Evolutionary conservation across 2,329 filamentous ascomycete species (phyloP), one percentile per base, ranked within the genome.

Genomic region (Arthrobotrys iridis): DNA sequence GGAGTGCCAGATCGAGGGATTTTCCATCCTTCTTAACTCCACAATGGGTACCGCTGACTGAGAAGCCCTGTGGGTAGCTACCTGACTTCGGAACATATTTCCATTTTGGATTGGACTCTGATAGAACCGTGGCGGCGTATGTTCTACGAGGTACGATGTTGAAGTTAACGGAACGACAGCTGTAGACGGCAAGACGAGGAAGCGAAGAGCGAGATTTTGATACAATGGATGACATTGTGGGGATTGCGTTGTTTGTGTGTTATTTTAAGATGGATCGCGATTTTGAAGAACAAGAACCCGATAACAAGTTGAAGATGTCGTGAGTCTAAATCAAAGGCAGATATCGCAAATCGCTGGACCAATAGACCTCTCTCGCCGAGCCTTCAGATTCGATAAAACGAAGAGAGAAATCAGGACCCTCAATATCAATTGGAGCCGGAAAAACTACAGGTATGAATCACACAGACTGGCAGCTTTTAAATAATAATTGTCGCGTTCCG

Each of bases 21-120:
- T 91, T 97, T 84, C 98, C 98, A 78, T 90, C 90, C 11, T 93
- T 88, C 85, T 99, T 99, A 79, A 99, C 93, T 62, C 95, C 94
- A 40, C 96, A 94, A 81, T 96, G 89, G 58, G 92, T 91, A 77
- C 92, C 94, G 10, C 93, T 93, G 28, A 91, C 93, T 46, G 88
- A 85, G 85, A 98, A 99, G 48, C 94, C 95, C 82, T 91, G 89
- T 3, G 95, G 95, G 80, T 98, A 98, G 18, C 89, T 92, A 77
- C 94, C 95, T 43, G 87, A 88, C 0, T 88, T 90, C 6, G 95
- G 93, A 59, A 98, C 88, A 83, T 96, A 97, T 83, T 96, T 96
- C 82, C 90, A 88, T 85, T 98, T 99, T 72, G 91, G 88, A 13
- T 87, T 86, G 0, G 93, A 74, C 62, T 70, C 65, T 18, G 65